A percentile compares a stretch with the other conserved stretches of the same genome.
phyloP scores from a whole-genome alignment of 768 basidiomycete genomes.

The Leccinum aurantiacum region DNA sequence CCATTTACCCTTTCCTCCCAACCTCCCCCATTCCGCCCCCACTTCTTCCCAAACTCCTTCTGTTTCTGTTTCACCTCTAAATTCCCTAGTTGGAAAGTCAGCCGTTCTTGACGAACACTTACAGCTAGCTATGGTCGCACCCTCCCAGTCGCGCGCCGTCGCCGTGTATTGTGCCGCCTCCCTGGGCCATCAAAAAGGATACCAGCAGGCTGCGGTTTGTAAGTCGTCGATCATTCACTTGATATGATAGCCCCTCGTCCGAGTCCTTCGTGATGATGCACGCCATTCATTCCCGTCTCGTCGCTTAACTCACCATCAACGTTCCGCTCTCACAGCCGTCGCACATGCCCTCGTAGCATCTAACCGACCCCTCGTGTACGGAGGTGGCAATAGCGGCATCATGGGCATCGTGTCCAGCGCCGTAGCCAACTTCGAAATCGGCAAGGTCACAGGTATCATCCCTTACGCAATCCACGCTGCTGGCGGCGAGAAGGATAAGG shows the following conservation, averaged over 20 bases:
- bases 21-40: slow-evolving; percentile 1
- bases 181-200: slow-evolving; percentile 59
- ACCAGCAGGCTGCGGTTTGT: slow-evolving; percentile 69
- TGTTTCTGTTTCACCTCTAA: background rate
- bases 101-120: slow-evolving; percentile 10
- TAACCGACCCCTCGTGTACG: slow-evolving; percentile 74
- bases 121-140: slow-evolving; percentile 29
- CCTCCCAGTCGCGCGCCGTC: slow-evolving; percentile 43
- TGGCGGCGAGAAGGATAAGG: slow-evolving; percentile 62
- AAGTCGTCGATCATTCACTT: slow-evolving; percentile 32
- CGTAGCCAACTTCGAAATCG: slow-evolving; percentile 57
- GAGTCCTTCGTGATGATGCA: background rate
- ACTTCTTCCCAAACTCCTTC: background rate
- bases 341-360: slow-evolving; percentile 67
- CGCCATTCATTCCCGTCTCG: background rate
- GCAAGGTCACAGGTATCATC: slow-evolving; percentile 73
- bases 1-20: slow-evolving; percentile 12
- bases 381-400: slow-evolving; percentile 78
- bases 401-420: slow-evolving; percentile 82
- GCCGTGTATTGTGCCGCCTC: slow-evolving; percentile 87
- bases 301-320: slow-evolving; percentile 9
- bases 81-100: slow-evolving; percentile 1
- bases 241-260: background rate
- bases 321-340: slow-evolving; percentile 49
- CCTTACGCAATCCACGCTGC: slow-evolving; percentile 72